Base-by-base conservation (phyloP, 169 alveolate genomes). In the Eimeria brunetti region DNA sequence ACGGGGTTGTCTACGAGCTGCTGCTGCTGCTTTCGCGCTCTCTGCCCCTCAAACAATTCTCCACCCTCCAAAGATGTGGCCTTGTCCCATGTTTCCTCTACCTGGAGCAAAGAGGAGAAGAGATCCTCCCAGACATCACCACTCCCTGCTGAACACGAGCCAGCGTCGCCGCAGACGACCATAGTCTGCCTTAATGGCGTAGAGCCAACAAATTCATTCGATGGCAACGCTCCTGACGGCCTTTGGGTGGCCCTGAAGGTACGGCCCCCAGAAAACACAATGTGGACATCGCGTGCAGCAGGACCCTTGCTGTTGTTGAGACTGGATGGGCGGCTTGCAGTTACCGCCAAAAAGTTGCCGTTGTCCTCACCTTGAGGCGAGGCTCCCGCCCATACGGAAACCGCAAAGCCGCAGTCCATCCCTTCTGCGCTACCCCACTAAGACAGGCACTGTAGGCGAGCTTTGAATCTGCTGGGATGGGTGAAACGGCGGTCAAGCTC, bases 161-260 rank as follows among this genome's bases (percentile, higher is more conserved):
- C 92, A 18, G 81, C 33, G 30, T 85, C 92, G 38, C 80, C 92
- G 18, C 9, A 71, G n/a, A 85, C 80, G 5, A 85, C 92, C 62
- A 85, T 41, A 33, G 81, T 85, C 24, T 85, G 81, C 64, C 67
- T 44, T 5, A 46, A 60, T 38, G 12, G 20, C 11, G 44, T n/a
- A 64, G 44, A 44, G 22, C 46, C 38, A n/a, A 12, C 58, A 14
- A n/a, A 22, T 4, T 41, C 88, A 49, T 27, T 78, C 62, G 30
- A 9, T 30, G 33, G 18, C 62, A 20, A 51, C 22, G 88, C 88
- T 46, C 41, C 46, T 46, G 88, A 44, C 8, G 46, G 67, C 24
- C 58, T n/a, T 2, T 24, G 88, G 38, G 88, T 16, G 24, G 62
- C 33, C 64, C 41, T 24, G 12, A 46, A 78, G 27, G 46, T 49